phyloP scores from a whole-genome alignment of 805 yeast genomes.

The Candida jianshihensis region DNA sequence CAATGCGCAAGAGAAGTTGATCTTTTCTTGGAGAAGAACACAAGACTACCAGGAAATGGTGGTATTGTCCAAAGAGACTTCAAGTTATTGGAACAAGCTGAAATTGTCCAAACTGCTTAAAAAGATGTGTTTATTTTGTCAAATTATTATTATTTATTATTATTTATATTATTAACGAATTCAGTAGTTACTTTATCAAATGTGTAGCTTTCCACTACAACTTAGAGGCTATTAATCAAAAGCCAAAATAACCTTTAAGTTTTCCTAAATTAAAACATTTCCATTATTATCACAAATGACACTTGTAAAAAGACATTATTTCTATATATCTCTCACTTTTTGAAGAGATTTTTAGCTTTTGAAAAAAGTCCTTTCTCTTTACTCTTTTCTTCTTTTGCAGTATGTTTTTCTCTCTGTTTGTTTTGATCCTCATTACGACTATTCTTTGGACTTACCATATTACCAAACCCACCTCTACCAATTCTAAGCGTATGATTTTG shows the following conservation, averaged over 20 bases:
- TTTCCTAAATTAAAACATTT: background rate
- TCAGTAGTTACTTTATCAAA: too few species aligned
- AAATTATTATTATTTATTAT: too few species aligned
- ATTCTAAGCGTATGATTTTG: slow-evolving; percentile 27
- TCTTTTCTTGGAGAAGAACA: slow-evolving; percentile 62
- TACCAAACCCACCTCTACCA: slow-evolving; percentile 66
- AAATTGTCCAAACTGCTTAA: slow-evolving; percentile 27
- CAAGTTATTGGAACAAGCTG: slow-evolving; percentile 69
- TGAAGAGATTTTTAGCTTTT: slow-evolving; percentile 40
- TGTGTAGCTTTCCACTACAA: too few species aligned
- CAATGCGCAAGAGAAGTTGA: slow-evolving; percentile 97
- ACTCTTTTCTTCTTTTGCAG: slow-evolving; percentile 20
- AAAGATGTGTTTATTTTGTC: background rate
- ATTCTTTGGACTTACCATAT: slow-evolving; percentile 36
- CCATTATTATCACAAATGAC: background rate
- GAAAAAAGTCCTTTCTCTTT: slow-evolving; percentile 30
- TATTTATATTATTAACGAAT: too few species aligned
- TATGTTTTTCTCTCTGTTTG: slow-evolving; percentile 14
- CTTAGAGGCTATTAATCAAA: too few species aligned
- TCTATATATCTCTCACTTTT: slow-evolving; percentile 16
- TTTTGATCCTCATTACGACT: slow-evolving; percentile 18
- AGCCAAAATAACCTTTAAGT: too few species aligned
- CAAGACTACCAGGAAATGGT: slow-evolving; percentile 90
- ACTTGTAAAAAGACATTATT: too few species aligned
- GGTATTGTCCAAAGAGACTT: slow-evolving; percentile 82